Base-by-base conservation (phyloP, 1,284 basidiomycete species). In the Apiotrichum laibachii region DNA sequence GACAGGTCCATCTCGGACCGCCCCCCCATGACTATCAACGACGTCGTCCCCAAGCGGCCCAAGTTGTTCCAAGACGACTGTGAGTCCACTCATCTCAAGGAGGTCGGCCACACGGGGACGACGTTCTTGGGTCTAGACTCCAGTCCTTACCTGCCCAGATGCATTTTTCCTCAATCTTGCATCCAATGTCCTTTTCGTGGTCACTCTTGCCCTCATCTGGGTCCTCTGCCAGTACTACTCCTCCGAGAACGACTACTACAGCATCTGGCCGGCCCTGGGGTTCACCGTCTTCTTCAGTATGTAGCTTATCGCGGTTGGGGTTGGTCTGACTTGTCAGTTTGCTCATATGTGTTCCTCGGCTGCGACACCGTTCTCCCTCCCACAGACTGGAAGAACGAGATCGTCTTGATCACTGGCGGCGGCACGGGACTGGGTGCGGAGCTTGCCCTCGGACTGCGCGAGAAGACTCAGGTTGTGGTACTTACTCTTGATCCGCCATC, bases 391-490 rank as follows among this genome's bases (percentile, higher is more conserved):
- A 84, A 83, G 39, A 85, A 90, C 49, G 89, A 96, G 76, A 85
- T 93, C 61, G 86, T 95, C 4, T 80, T 96, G 31, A 82, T 97
- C 56, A 96, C 93, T 12, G 93, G 93, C 61, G 92, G 92, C 90
- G 82, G 91, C 3, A 90, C 89, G 16, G 95, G 94, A 6, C 83
- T 98, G 26, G 95, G 95, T 21, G 88, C 88, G 66, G 79, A 90
- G 4, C 82, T 96, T 10, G 90, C 90, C 6, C 87, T 89, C 64
- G 90, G 88, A 0, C 82, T 97, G 21, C 88, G 90, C 2, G 83
- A 86, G 50, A 85, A 88, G 46, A 88, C 91, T 16, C 86, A 81
- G 6, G 92, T 96, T 1, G 86, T 90, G 15, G 88, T 94, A 13
- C 84, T 97, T 12, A 92, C 96, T 72, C 79, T 90, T 62, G 84